These are phyloP conservation scores for Pichia scutulata DNA, from an alignment of 805 yeast species.

Conservation along the genomic window DNA sequence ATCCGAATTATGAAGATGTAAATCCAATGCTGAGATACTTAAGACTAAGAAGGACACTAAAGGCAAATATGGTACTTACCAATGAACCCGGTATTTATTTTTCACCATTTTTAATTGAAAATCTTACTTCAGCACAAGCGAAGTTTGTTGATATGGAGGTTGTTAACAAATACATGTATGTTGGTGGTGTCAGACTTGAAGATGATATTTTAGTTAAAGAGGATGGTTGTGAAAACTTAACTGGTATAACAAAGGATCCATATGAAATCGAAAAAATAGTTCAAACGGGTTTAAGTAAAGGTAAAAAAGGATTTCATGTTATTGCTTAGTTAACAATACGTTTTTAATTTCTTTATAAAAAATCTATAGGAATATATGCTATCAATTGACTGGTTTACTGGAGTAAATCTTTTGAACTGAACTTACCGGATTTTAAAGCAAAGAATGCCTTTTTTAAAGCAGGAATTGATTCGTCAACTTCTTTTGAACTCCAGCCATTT, in stretches of 20 bases:
- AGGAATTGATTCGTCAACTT: slow-evolving; percentile 11
- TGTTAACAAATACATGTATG: slow-evolving; percentile 69
- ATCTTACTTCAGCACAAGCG: slow-evolving; percentile 32
- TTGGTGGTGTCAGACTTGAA: slow-evolving; percentile 97
- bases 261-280: slow-evolving; percentile 74
- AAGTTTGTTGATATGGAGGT: slow-evolving; percentile 59
- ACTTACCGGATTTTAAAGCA: slow-evolving; percentile 7
- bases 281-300: slow-evolving; percentile 49
- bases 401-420: slow-evolving; percentile 8
- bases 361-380: background rate
- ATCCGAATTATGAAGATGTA: slow-evolving; percentile 76
- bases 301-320: slow-evolving; percentile 55
- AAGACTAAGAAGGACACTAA: slow-evolving; percentile 68
- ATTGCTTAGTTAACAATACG: slow-evolving; percentile 11
- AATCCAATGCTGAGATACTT: slow-evolving; percentile 70
- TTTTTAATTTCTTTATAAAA: background rate
- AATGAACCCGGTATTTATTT: slow-evolving; percentile 95
- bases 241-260: slow-evolving; percentile 80
- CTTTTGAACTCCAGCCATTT: slow-evolving; percentile 5
- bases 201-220: slow-evolving; percentile 81
- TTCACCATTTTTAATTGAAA: slow-evolving; percentile 66
- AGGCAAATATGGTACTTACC: slow-evolving; percentile 78
- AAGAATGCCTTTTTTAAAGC: slow-evolving; percentile 9
- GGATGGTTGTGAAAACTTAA: slow-evolving; percentile 72
- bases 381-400: background rate